Percentiles rank a stretch among this genome's conserved stretches.
Conservation (phyloP, 2,329 filamentous ascomycete species). For the Verticillium alfalfae region DNA sequence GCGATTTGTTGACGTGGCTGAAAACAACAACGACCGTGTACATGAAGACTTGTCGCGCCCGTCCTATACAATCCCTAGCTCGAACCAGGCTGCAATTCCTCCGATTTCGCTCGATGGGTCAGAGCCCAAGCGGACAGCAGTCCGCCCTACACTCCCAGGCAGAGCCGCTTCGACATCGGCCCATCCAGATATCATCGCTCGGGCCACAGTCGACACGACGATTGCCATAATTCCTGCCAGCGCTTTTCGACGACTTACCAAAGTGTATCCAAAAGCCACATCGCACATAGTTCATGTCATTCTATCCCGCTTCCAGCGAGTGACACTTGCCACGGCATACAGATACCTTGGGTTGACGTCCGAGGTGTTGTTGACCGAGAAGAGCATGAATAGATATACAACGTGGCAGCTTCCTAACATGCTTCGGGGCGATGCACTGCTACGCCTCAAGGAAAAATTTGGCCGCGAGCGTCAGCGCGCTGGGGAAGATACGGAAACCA, state of each 20-base stretch:
- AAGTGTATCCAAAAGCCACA: constrained; percentile 92
- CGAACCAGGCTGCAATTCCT: constrained; percentile 50
- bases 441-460: constrained; percentile 90
- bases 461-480: constrained; percentile 76
- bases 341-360: constrained; percentile 88
- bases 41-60: constrained; percentile 25
- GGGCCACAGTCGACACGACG: constrained; percentile 92
- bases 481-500: constrained; percentile 73
- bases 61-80: not conserved
- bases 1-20: constrained; percentile 4
- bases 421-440: constrained; percentile 74
- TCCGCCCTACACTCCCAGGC: not conserved
- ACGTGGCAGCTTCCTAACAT: constrained; percentile 88
- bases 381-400: constrained; percentile 89
- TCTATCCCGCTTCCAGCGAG: constrained; percentile 84
- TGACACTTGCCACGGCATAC: constrained; percentile 91
- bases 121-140: constrained; percentile 12
- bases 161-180: constrained; percentile 62
- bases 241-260: constrained; percentile 86
- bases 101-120: constrained; percentile 64
- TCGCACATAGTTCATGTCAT: constrained; percentile 98
- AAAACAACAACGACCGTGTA: constrained; percentile 2
- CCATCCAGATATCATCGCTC: constrained; percentile 94
- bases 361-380: constrained; percentile 88
- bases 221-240: constrained; percentile 98